Evolutionary conservation across 352 stramenopile species (phyloP), one percentile per base, ranked within the genome.

Genomic region (Globisporangium mamillatum): DNA sequence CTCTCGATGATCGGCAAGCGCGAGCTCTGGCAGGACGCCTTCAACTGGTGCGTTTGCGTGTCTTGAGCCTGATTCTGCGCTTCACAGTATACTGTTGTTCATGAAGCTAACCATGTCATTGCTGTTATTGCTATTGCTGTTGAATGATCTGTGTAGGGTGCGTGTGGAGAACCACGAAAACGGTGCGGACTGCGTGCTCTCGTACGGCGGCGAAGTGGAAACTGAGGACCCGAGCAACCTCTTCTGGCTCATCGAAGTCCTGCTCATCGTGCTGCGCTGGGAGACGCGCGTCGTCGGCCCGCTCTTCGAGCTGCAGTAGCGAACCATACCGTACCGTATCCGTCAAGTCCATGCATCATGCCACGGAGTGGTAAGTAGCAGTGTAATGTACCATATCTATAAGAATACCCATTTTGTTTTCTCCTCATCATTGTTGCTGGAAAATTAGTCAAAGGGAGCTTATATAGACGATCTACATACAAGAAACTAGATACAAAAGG

Each of bases 181-280:
- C 41, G 75, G 75, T 32, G 32, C 25, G 4, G 70, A 70, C 68
- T 86, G 78, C 63, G 63, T 64, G 57, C 70, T 81, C 66, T 81
- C 75, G 1, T 84, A 79, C 53, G 76, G 75, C 22, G 78, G 78
- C 1, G 46, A 67, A 7, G 67, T 79, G 54, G 63, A 72, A 54
- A 72, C 74, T 6, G 68, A 75, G 46, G 75, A 84, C 25, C 75
- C 77, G 29, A 75, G 70, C 69, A 73, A 75, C 38, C 44, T 77
- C 24, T 86, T 84, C 70, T 86, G 78, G 78, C 69, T 80, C 36
- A 82, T 75, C n/a, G 75, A 86, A 66, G 76, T 86, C 53, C 65
- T 86, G 68, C 63, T 84, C 27, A 53, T 86, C 38, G 71, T 74
- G 6, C 66, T 86, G 53, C 78, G 77, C 18, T 84, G 76, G 72